These are phyloP conservation scores for Fusarium sp. DNA, from an alignment of 2,329 filamentous ascomycete species.

Conservation along the genomic window DNA sequence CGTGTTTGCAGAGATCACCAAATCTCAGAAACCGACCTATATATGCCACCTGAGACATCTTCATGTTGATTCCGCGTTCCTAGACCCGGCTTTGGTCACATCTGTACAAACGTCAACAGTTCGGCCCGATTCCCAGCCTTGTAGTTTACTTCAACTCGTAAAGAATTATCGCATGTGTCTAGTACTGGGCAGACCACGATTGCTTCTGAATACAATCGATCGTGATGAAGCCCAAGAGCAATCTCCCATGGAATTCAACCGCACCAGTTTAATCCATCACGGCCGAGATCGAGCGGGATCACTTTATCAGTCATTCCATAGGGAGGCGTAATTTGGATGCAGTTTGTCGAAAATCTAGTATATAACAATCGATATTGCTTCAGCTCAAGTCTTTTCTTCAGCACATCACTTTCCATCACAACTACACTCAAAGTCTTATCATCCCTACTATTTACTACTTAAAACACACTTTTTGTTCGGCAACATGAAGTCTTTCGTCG, in stretches of 20 bases:
- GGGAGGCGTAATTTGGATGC: too few species aligned
- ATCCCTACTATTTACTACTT: neutral
- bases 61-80: neutral
- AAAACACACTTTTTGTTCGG: neutral
- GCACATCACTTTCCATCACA: neutral
- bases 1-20: too few species aligned
- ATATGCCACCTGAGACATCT: neutral
- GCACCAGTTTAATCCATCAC: neutral
- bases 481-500: constrained; percentile 11
- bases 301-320: too few species aligned
- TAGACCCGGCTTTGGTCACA: neutral
- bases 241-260: neutral
- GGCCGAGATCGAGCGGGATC: too few species aligned
- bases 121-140: too few species aligned
- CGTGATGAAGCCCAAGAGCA: neutral
- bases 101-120: rapidly evolving
- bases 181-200: neutral
- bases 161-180: too few species aligned
- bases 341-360: too few species aligned
- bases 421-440: neutral
- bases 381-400: too few species aligned
- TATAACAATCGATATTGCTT: too few species aligned
- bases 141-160: neutral
- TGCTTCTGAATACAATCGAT: neutral
- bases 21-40: too few species aligned